Evolutionary conservation across 495 filamentous ascomycete genomes (phyloP).

Genomic region (Aspergillus campestris): DNA sequence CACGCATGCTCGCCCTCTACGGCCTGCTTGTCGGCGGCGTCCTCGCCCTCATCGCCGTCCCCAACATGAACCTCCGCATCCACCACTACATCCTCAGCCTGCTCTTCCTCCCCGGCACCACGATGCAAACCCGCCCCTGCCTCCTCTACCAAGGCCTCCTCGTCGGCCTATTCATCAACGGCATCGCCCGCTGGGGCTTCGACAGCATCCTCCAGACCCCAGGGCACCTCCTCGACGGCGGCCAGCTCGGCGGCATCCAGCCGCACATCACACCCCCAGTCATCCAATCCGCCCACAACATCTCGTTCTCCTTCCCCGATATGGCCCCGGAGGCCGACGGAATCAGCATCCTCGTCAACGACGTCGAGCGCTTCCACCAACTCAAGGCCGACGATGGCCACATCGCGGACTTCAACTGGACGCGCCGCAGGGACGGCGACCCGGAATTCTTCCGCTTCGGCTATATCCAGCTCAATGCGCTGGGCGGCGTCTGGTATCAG

Average conservation of each 20-base stretch:
- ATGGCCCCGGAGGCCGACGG: conserved; percentile 39
- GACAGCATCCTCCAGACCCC: conserved; percentile 53
- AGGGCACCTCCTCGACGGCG: conserved; percentile 42
- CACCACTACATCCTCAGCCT: conserved; percentile 59
- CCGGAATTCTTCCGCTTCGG: conserved; percentile 77
- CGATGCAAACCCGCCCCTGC: conserved; percentile 47
- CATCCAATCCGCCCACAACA: conserved; percentile 25
- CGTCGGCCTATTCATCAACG: conserved; percentile 57
- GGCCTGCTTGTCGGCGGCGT: conserved; percentile 34
- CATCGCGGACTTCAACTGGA: conserved; percentile 39
- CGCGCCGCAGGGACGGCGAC: conserved; percentile 29
- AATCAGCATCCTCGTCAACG: conserved; percentile 50
- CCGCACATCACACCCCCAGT: conserved; percentile 31
- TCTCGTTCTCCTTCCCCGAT: conserved; percentile 40
- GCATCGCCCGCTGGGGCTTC: conserved; percentile 58
- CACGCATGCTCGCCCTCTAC: conserved; percentile 61
- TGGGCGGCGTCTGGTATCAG: conserved; percentile 49
- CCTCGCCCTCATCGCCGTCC: conserved; percentile 42
- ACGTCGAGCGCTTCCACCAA: conserved; percentile 43
- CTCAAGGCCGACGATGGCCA: conserved; percentile 33
- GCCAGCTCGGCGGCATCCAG: conserved; percentile 35
- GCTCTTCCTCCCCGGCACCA: conserved; percentile 48
- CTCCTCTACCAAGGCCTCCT: conserved; percentile 55
- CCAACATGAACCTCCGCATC: conserved; percentile 52
- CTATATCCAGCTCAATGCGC: conserved; percentile 46